Base-by-base conservation (phyloP, 768 basidiomycete species). In the Dendrothele bispora region DNA sequence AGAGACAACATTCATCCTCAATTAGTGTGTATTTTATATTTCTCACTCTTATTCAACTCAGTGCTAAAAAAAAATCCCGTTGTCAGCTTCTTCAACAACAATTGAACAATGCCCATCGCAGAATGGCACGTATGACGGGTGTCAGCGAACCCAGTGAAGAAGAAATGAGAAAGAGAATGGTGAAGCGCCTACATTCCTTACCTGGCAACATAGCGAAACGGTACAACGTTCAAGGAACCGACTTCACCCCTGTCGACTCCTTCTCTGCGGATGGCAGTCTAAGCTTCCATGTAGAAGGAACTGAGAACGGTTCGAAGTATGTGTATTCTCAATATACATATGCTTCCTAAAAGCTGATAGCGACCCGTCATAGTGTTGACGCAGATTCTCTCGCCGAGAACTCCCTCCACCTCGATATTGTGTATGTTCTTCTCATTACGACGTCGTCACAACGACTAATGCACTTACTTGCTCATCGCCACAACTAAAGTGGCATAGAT, bases 91-190 rank as follows among this genome's bases (percentile, higher is more conserved):
- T 83, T 26, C 86, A 89, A 62, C 88, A 85, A 63, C 74, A 83
- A 56, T 77, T 86, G 51, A 90, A 88, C 63, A 82, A 80, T 41
- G 73, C 76, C 43, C 67, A 78, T 44, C 75, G 72, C 48, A 84
- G 88, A 43, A 73, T 82, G 40, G 85, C 87, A 7, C 81, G 76
- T 40, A 86, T 90, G 82, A 79, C 79, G 3, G 80, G 84, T 12
- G 78, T 76, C 30, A 66, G 66, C 17, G 73, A 60, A 7, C 84
- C 83, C 5, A 69, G 77, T 20, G 68, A 68, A 12, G 67, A 69
- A 21, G 69, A 74, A 12, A 74, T 88, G 41, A 63, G 68, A 32
- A 65, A 63, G 18, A 74, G 69, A 48, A 60, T 83, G 43, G 62
- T 69, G 48, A 80, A 75, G 59, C 78, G 81, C 36, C n/a, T n/a